Base-by-base conservation (phyloP, 768 basidiomycete genomes). In the Podaxis sp. region DNA sequence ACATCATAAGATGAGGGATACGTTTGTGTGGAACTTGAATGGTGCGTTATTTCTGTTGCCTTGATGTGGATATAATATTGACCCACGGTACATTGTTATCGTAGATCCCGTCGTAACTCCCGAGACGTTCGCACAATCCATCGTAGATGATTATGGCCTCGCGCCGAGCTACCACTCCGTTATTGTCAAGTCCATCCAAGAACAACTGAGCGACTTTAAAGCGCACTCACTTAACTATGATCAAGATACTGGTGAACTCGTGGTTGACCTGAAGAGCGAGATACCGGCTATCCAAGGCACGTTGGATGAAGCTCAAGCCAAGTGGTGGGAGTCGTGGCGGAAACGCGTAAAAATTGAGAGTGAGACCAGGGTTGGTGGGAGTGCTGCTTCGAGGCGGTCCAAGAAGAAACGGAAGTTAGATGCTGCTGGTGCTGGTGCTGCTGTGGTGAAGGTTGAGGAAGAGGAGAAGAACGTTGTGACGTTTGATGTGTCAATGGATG, bases 11-110 rank as follows among this genome's bases (percentile, higher is more conserved):
- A 89, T 98, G 81, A 86, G 94, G 27, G 97, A 99, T 72, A 94
- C 96, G 0, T 98, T 98, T 75, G 85, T 97, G 50, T 99, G 96
- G 97, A 97, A 99, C 70, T 75, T 96, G 50, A 90, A 91, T 66
- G 96, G 96, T 97, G 60, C n/a, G 85, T 29, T 17, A 53, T 60
- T 77, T 51, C 62, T 51, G 24, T 29, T n/a, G 54, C 51, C 52
- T 50, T 41, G 22, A 54, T 27, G 37, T 11, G 15, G 29, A 33
- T 57, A 47, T 27, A 24, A 22, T 29, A 15, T 24, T 62, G 24
- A 29, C 49, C 24, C 25, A 50, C 49, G 12, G 22, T 33, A 49
- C 9, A 43, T 47, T 46, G 24, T 53, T 27, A 19, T 52, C 52
- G 24, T 65, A 97, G 96, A 98, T 74, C 88, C 93, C 1, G 77